These are phyloP conservation scores for Carpinus viminea DNA, from an alignment of 306 rosid genomes.

Conservation along the genomic window DNA sequence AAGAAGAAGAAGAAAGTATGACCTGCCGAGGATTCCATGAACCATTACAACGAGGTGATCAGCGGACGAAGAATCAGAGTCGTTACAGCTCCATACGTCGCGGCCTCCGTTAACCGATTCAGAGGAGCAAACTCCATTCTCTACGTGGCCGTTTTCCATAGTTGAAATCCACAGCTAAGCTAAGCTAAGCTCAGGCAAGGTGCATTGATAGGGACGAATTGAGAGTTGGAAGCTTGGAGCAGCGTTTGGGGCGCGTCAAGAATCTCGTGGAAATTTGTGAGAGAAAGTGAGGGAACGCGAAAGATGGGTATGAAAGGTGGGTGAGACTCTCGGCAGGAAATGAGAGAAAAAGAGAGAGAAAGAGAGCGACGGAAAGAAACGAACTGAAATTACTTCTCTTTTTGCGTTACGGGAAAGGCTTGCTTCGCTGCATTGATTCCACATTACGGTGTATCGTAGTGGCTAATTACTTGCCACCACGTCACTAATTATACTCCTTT, in stretches of 20 bases:
- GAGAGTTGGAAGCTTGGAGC: conserved; percentile 1
- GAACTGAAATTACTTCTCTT: not conserved
- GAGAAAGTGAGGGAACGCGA: conserved; percentile 20
- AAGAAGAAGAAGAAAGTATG: not conserved
- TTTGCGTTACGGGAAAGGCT: not conserved
- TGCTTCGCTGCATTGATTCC: not conserved
- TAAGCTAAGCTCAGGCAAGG: not conserved
- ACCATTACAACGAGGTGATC: conserved; percentile 93
- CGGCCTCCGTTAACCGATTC: conserved; percentile 63
- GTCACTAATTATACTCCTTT: not conserved
- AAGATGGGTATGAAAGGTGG: not conserved
- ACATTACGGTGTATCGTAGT: not conserved
- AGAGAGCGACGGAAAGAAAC: not conserved
- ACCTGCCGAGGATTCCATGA: conserved; percentile 95
- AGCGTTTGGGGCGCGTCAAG: not conserved
- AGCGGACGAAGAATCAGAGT: conserved; percentile 72
- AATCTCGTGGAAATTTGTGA: conserved; percentile 27
- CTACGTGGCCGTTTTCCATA: conserved; percentile 55
- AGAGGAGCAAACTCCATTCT: conserved; percentile 58
- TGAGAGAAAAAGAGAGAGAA: not conserved
- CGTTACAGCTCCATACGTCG: conserved; percentile 76
- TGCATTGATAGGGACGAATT: not conserved
- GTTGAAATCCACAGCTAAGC: not conserved
- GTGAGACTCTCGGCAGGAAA: not conserved
- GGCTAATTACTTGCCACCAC: not conserved